Conservation (phyloP, 1,139 yeast species). For the Diutina scorzettiae region DNA sequence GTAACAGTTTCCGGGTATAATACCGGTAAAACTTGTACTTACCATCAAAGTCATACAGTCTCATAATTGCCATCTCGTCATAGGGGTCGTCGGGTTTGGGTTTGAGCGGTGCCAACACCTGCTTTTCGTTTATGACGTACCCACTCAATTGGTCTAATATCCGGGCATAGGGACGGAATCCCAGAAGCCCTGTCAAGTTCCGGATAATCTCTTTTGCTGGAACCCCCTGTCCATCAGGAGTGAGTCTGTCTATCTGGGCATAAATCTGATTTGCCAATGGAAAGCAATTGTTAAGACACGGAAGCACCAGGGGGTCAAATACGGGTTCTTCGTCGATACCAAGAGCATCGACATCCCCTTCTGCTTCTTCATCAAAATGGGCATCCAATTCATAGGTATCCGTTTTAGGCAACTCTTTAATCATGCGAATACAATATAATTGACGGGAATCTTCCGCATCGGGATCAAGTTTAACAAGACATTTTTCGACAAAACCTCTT, state of each 20-base stretch:
- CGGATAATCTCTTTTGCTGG: neutral
- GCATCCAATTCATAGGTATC: neutral
- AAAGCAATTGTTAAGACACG: neutral
- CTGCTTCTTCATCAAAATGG: neutral
- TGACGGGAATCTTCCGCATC: neutral
- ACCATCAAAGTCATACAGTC: conserved; percentile 5
- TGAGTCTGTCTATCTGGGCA: neutral
- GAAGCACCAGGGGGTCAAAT: neutral
- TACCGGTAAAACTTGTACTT: conserved; percentile 5
- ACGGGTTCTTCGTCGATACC: neutral
- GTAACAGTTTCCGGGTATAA: neutral
- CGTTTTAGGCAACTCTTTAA: conserved; percentile 1
- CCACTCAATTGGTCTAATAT: conserved; percentile 2
- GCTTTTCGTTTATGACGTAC: conserved; percentile 2
- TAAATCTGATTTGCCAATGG: conserved; percentile 1
- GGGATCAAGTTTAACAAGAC: neutral
- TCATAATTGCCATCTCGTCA: neutral
- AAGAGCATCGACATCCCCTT: neutral
- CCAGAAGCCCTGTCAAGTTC: neutral
- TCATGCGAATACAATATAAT: conserved; percentile 1
- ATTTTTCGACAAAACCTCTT: neutral
- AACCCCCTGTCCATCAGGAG: neutral
- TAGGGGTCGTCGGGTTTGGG: neutral
- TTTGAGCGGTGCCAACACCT: neutral
- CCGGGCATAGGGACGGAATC: neutral